Percentiles rank a stretch among this genome's conserved stretches.
These are phyloP conservation scores for Lomentospora prolificans DNA, from an alignment of 2,329 filamentous ascomycete species.

Conservation along the genomic window DNA sequence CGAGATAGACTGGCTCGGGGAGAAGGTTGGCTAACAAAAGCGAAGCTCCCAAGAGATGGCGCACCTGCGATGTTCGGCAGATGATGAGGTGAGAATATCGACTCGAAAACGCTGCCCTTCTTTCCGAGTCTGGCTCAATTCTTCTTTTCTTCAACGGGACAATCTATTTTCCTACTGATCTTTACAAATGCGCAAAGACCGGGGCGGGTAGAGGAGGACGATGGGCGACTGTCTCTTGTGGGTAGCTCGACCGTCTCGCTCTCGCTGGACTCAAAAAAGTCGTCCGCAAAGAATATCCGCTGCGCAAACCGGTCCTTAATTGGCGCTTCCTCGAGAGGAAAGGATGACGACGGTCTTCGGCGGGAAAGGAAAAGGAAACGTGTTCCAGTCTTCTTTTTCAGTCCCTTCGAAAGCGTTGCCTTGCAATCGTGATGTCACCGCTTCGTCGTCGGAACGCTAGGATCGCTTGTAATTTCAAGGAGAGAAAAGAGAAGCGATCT, in stretches of 20 bases:
- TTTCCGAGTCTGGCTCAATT: not conserved
- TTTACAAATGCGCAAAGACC: slow-evolving; percentile 7
- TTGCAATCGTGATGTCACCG: slow-evolving; percentile 7
- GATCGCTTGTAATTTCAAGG: not conserved
- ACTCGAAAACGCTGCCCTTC: not conserved
- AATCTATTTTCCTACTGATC: slow-evolving; percentile 1
- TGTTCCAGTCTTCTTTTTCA: slow-evolving; percentile 29
- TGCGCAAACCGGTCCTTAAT: not conserved
- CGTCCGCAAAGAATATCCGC: slow-evolving; percentile 1
- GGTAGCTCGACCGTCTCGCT: slow-evolving; percentile 7
- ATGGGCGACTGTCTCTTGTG: slow-evolving; percentile 9
- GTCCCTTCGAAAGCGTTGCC: slow-evolving; percentile 7
- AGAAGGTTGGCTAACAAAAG: not conserved
- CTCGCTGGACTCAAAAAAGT: not conserved
- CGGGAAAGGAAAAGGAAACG: slow-evolving; percentile 21
- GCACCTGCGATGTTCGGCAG: not conserved
- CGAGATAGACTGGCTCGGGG: not conserved
- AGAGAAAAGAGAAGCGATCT: not conserved
- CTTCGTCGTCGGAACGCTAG: slow-evolving; percentile 2
- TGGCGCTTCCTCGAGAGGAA: not conserved
- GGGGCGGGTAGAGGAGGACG: slow-evolving; percentile 4
- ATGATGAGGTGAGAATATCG: not conserved
- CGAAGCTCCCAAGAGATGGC: not conserved
- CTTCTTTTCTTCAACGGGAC: not conserved
- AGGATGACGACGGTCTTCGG: slow-evolving; percentile 4